Percentiles rank a stretch among this genome's conserved stretches.
These are phyloP conservation scores for Termitomyces sp. DNA, from an alignment of 768 basidiomycete genomes.

Conservation along the genomic window DNA sequence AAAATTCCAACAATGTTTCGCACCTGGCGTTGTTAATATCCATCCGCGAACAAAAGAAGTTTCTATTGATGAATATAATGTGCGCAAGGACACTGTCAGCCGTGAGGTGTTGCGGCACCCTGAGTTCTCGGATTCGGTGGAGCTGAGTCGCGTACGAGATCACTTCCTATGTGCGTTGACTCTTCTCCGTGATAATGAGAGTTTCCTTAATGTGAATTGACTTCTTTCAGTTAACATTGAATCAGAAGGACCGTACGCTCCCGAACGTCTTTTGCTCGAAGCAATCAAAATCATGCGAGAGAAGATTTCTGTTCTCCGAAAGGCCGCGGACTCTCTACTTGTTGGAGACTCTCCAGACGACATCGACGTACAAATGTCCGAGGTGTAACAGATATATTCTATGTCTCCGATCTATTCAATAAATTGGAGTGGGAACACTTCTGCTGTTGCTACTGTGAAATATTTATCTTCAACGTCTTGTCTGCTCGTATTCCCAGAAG, in stretches of 20 bases:
- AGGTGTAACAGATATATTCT: slow-evolving; percentile 16
- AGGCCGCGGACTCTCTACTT: slow-evolving; percentile 55
- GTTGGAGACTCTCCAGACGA: slow-evolving; percentile 30
- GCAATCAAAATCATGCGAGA: slow-evolving; percentile 76
- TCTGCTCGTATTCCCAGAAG: neutral
- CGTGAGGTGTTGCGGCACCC: slow-evolving; percentile 90
- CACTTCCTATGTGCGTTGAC: slow-evolving; percentile 79
- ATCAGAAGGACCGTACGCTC: slow-evolving; percentile 84
- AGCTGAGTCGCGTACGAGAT: slow-evolving; percentile 83
- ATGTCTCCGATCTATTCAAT: neutral
- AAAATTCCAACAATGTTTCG: slow-evolving; percentile 87
- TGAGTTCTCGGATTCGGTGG: slow-evolving; percentile 81
- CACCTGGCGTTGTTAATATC: slow-evolving; percentile 72
- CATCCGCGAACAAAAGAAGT: slow-evolving; percentile 53
- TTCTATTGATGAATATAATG: slow-evolving; percentile 54
- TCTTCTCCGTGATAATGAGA: neutral
- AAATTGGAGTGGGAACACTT: neutral
- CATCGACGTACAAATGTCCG: slow-evolving; percentile 53
- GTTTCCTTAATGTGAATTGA: neutral
- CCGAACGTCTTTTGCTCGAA: slow-evolving; percentile 78
- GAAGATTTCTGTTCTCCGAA: slow-evolving; percentile 61
- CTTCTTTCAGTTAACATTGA: slow-evolving; percentile 70
- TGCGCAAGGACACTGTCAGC: slow-evolving; percentile 85
- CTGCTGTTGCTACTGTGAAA: neutral
- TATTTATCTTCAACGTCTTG: neutral